phyloP scores from a whole-genome alignment of 768 basidiomycete species.

The Leccinum broughii region DNA sequence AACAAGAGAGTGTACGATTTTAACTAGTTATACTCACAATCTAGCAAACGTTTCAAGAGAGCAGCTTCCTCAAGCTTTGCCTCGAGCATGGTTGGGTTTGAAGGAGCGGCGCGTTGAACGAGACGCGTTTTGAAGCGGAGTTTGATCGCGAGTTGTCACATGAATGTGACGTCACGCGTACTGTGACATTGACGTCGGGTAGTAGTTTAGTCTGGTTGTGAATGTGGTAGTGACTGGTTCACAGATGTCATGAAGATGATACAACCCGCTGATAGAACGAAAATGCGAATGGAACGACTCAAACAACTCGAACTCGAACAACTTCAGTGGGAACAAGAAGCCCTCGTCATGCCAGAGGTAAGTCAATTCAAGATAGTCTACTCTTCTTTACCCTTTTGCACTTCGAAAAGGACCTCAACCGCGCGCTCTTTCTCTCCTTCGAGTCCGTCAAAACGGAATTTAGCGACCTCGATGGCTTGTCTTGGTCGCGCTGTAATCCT shows the following conservation, averaged over 20 bases:
- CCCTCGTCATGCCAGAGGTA: slow-evolving; percentile 60
- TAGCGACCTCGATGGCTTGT: slow-evolving; percentile 58
- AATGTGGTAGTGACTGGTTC: slow-evolving; percentile 5
- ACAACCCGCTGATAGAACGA: slow-evolving; percentile 42
- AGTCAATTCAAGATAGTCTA: not conserved
- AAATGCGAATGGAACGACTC: slow-evolving; percentile 47
- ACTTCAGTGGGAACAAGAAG: slow-evolving; percentile 53
- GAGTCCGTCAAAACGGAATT: slow-evolving; percentile 60
- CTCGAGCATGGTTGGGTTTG: slow-evolving; percentile 67
- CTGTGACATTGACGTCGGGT: slow-evolving; percentile 17
- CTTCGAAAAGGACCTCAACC: slow-evolving; percentile 30
- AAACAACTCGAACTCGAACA: slow-evolving; percentile 54
- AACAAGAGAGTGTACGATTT: not conserved
- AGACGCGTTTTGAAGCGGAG: slow-evolving; percentile 42
- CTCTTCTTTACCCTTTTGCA: not conserved
- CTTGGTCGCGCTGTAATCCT: slow-evolving; percentile 43
- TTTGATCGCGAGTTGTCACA: slow-evolving; percentile 32
- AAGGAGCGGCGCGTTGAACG: slow-evolving; percentile 17
- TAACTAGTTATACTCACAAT: slow-evolving; percentile 55
- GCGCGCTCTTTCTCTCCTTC: slow-evolving; percentile 43
- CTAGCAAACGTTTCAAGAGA: slow-evolving; percentile 88
- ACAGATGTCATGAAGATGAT: no score
- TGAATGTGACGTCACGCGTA: slow-evolving; percentile 25
- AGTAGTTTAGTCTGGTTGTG: no score
- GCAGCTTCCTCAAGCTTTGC: slow-evolving; percentile 87